Conservation (phyloP, 371 early-diverging fungal species). For the Apophysomyces ossiformis region DNA sequence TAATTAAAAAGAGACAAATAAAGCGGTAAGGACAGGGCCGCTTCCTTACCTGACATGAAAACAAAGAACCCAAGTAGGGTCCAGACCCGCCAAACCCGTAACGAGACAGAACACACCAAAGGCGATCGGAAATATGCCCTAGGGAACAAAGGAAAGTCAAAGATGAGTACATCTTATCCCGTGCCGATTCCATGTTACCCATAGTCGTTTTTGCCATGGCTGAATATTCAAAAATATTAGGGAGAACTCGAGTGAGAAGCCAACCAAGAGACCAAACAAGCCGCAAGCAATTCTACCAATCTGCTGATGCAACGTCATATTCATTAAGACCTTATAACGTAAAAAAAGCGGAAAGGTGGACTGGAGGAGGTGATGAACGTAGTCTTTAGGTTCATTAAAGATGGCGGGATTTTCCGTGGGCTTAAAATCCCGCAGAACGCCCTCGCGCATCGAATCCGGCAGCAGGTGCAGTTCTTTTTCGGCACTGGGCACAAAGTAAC, state of each 20-base stretch:
- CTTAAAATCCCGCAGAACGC: slow-evolving; percentile 24
- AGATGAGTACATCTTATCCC: too few relatives aligned
- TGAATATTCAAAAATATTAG: slow-evolving; percentile 62
- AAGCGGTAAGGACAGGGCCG: too few relatives aligned
- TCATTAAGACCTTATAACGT: slow-evolving; percentile 58
- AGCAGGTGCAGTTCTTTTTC: slow-evolving; percentile 53
- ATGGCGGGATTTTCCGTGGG: slow-evolving; percentile 47
- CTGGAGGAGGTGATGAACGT: slow-evolving; percentile 58
- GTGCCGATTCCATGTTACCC: slow-evolving; percentile 43
- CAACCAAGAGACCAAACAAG: slow-evolving; percentile 52
- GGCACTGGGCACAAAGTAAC: slow-evolving; percentile 60
- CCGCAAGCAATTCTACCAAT: slow-evolving; percentile 54
- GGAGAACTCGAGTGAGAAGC: slow-evolving; percentile 59
- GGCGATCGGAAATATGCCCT: slow-evolving; percentile 49
- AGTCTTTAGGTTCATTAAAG: slow-evolving; percentile 57
- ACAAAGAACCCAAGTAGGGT: slow-evolving; percentile 48
- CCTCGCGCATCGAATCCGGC: slow-evolving; percentile 37
- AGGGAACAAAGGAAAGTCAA: slow-evolving; percentile 1
- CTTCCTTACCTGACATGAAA: slow-evolving; percentile 46
- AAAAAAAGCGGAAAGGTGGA: slow-evolving; percentile 63
- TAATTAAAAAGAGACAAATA: background rate
- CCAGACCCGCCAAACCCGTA: slow-evolving; percentile 43
- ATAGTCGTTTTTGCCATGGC: slow-evolving; percentile 55
- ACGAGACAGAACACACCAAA: slow-evolving; percentile 41
- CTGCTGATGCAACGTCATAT: slow-evolving; percentile 60